phyloP scores from a whole-genome alignment of 2,329 filamentous ascomycete genomes.

The Pseudogymnoascus sp. region DNA sequence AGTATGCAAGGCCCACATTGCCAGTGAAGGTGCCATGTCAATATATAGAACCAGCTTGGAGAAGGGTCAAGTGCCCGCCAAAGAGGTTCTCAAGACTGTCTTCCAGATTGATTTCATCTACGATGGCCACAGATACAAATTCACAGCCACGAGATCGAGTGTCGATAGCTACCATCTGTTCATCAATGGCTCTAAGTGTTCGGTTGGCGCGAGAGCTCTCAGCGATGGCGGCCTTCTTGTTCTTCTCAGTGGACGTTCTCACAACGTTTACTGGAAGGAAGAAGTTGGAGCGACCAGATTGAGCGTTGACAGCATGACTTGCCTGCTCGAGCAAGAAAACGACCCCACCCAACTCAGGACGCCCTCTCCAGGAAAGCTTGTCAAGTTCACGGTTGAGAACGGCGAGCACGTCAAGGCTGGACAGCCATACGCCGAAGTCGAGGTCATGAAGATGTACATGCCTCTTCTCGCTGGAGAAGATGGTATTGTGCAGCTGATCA shows the following conservation, averaged over 20 bases:
- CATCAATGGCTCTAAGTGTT: slow-evolving; percentile 96
- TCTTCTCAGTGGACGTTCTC: slow-evolving; percentile 82
- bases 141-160: slow-evolving; percentile 90
- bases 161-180: slow-evolving; percentile 93
- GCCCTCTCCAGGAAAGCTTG: slow-evolving; percentile 91
- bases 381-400: slow-evolving; percentile 96
- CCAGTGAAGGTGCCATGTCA: slow-evolving; percentile 80
- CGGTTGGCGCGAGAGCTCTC: slow-evolving; percentile 84
- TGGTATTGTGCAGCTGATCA: slow-evolving; percentile 94
- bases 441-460: slow-evolving; percentile 99
- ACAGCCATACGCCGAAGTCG: slow-evolving; percentile 90
- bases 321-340: slow-evolving; percentile 95
- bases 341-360: slow-evolving; percentile 95
- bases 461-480: slow-evolving; percentile 91
- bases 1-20: slow-evolving; percentile 86
- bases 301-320: slow-evolving; percentile 97
- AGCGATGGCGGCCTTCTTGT: slow-evolving; percentile 91
- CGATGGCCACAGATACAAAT: slow-evolving; percentile 93
- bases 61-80: slow-evolving; percentile 94
- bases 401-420: slow-evolving; percentile 88
- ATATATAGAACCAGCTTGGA: slow-evolving; percentile 86
- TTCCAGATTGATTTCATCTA: slow-evolving; percentile 99
- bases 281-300: slow-evolving; percentile 92
- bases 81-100: slow-evolving; percentile 94
- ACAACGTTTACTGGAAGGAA: slow-evolving; percentile 99